Percentiles rank a stretch among this genome's conserved stretches.
phyloP scores from a whole-genome alignment of 192 early-diverging fungal species.

The Coemansia sp. region DNA sequence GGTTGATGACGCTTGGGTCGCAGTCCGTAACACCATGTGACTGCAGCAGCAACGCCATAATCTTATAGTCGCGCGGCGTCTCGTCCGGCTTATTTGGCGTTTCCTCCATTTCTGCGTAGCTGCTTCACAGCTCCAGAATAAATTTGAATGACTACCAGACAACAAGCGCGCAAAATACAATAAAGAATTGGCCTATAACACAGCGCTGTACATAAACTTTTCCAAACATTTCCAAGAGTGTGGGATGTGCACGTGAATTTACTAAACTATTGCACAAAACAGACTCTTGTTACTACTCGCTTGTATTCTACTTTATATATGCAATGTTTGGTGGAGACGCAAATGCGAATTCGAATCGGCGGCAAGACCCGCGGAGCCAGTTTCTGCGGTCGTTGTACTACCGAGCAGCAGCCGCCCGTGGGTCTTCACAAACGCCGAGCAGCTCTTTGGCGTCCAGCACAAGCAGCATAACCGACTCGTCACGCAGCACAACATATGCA shows the following conservation, averaged over 20 bases:
- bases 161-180: too few relatives aligned
- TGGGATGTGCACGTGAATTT: too few relatives aligned
- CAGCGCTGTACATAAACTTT: too few relatives aligned
- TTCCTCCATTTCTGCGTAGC: conserved; percentile 26
- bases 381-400: conserved; percentile 43
- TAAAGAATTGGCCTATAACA: too few relatives aligned
- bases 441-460: conserved; percentile 8
- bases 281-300: background rate
- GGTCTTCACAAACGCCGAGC: conserved; percentile 2
- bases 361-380: conserved; percentile 24
- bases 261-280: too few relatives aligned
- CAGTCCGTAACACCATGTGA: conserved; percentile 84
- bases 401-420: conserved; percentile 17
- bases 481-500: conserved; percentile 17
- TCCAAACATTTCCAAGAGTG: too few relatives aligned
- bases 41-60: conserved; percentile 83
- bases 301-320: background rate
- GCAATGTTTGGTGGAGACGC: conserved; percentile 13
- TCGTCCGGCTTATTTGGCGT: conserved; percentile 51
- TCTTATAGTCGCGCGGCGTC: conserved; percentile 64
- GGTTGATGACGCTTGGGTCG: conserved; percentile 87
- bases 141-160: too few relatives aligned
- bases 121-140: too few relatives aligned
- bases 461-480: conserved; percentile 17
- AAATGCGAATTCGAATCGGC: conserved; percentile 5